Evolutionary conservation across 1,139 yeast species (phyloP), one percentile per base, ranked within the genome.

Genomic region (Zygosaccharomyces sapae): DNA sequence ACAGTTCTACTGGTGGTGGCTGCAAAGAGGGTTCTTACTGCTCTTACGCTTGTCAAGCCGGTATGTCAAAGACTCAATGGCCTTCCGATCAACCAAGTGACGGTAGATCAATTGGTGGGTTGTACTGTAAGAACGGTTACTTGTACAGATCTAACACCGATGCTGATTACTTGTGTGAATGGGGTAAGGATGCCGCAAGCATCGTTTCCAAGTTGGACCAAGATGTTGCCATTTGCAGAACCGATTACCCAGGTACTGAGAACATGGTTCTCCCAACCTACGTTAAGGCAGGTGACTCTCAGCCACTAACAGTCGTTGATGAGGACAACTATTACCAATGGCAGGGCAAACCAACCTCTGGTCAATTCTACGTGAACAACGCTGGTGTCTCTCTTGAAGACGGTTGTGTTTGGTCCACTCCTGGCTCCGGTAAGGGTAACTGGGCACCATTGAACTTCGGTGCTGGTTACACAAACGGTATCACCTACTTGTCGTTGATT

Each of bases 391-490:
- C 84, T 50, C 79, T 78, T 66, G 81, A 81, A 68, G 89, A 87
- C 54, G 98, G 97, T 58, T 92, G 98, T 76, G 70, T 84, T 60
- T 92, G 98, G 98, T 96, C 97, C 67, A 67, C 80, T 41, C 62
- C 76, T 8, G 87, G 88, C 55, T 75, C 88, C 37, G 87, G 85
- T 61, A 73, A 85, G 55, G 98, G 98, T 71, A 92, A 92, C 85
- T 92, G 96, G 96, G 96, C 98, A 56, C 98, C 98, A 61, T 76
- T 92, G 60, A 87, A 84, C 71, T 78, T 92, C 60, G 98, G 98
- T 68, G 86, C 97, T 50, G 97, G 98, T 65, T 74, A 76, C 70
- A 75, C 85, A 55, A 71, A 72, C 59, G 96, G 96, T 58, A 73
- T 79, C 56, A 76, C 96, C 50, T 92, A 88, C 79, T 74, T 92